Conservation (phyloP, 352 stramenopile genomes). For the Pythium scleroteichum region DNA sequence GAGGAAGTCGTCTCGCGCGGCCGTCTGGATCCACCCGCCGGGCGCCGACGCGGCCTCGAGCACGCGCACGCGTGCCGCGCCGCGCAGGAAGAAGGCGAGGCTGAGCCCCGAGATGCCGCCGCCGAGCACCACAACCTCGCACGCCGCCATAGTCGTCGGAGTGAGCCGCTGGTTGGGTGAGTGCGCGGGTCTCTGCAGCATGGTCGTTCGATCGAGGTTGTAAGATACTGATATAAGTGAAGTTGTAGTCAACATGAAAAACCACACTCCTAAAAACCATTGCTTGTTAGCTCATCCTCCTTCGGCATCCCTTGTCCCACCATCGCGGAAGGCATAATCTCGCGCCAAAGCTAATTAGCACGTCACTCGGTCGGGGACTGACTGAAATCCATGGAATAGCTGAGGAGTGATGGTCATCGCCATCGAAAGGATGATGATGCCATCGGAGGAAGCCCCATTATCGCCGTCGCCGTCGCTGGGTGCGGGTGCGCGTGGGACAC, state of each 20-base stretch:
- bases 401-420: constrained; percentile 4
- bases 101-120: constrained; percentile 81
- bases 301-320: background rate
- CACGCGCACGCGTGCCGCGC: constrained; percentile 64
- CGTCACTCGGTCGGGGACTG: constrained; percentile 3
- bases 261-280: too few species aligned
- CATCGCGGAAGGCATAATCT: too few species aligned
- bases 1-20: constrained; percentile 53
- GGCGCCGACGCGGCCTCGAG: constrained; percentile 53
- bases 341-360: background rate
- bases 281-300: too few species aligned
- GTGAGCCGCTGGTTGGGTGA: too few species aligned
- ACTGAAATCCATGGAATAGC: background rate
- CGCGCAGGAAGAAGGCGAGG: constrained; percentile 75
- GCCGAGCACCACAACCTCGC: constrained; percentile 78
- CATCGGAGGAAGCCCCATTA: background rate
- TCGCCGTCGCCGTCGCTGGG: background rate
- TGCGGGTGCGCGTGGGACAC: background rate
- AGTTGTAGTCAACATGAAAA: too few species aligned
- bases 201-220: too few species aligned
- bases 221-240: too few species aligned
- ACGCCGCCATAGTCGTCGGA: constrained; percentile 22
- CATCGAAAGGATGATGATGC: constrained; percentile 2
- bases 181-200: too few species aligned
- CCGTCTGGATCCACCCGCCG: constrained; percentile 76